Base-by-base conservation (phyloP, 163 green algal genomes). In the Volvox carteri region DNA sequence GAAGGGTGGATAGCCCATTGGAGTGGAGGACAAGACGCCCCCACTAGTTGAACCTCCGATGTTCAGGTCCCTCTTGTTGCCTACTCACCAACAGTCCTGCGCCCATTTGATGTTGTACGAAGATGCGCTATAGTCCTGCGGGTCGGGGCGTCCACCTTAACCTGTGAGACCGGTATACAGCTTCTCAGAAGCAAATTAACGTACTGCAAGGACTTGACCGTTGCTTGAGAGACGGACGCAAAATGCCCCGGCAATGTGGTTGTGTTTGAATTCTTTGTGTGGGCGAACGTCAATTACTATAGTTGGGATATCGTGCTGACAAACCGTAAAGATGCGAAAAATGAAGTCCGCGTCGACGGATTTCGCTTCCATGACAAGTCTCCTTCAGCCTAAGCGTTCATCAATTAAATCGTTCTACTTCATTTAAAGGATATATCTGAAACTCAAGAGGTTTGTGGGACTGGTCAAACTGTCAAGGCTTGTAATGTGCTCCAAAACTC, bases 241-340 rank as follows among this genome's bases (percentile, higher is more conserved):
- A 80, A 92, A 96, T 0, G 92, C 52, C 7, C 72, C 60, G 8
- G 54, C 46, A 6, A 95, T 87, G 54, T 95, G 93, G 35, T 35
- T 41, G 8, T 86, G 86, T 74, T 95, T 95, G 42, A 92, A 95
- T 37, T 94, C 90, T 65, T 95, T 95, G 3, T 94, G 78, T 37
- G 86, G 89, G 11, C 93, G 78, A 8, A 93, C 56, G 48, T 96
- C 93, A 3, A 96, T 86, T 7, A 96, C 11, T 25, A 94, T 79
- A 0, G 90, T 91, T 0, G 54, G 23, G 3, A 86, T 56, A 54
- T 94, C 92, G 23, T 90, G 78, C 4, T 70, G 85, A 33, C 92
- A 93, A 37, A 84, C 84, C 12, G 87, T 91, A 41, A 92, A 94
- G 1, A 91, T 76, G 25, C 81, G 79, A 30, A 94, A 93, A 18